Evolutionary conservation across 768 basidiomycete genomes (phyloP), one percentile per base, ranked within the genome.

Genomic region (Mycena indigotica): DNA sequence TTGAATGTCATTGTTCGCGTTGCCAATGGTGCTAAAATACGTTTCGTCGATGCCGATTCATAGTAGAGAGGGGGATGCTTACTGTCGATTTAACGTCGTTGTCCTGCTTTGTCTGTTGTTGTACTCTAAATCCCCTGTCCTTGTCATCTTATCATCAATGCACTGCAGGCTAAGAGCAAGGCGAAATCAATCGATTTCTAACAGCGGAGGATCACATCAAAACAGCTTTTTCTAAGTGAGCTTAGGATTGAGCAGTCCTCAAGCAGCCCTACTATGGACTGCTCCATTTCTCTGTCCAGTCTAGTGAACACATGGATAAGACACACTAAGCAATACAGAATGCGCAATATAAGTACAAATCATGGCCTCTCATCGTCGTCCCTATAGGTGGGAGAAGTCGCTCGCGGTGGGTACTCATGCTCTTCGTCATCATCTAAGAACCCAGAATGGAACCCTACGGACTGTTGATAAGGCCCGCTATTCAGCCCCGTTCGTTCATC

Each of bases 21-120:
- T n/a, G 91, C 93, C 10, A 91, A 89, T 65, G 86, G 86, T 52
- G 84, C 90, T 1, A 91, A 91, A 69, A 72, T 98, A 38, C 87
- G 86, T 49, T 91, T 95, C 69, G 79, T 85, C 52, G 67, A 67
- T 54, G 68, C 53, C 25, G 65, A 67, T 50, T 62, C 32, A 16
- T 63, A 51, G 53, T 28, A 8, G n/a, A 10, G 35, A 38, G 10
- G 35, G 35, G 21, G 13, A 8, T 13, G 12, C 21, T 44, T 13
- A 5, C 23, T 44, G 8, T 44, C n/a, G 8, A 8, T 8, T 44
- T 44, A 44, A 16, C 41, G 41, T 44, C 41, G 41, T 16, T 50
- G 21, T 30, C 57, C 45, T 52, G 32, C 52, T 28, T 39, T 60
- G 55, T 48, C 57, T 61, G 50, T 52, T 30, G 30, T 58, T 51